Percentiles rank a stretch among this genome's conserved stretches.
Conservation (phyloP, 1,284 basidiomycete genomes). For the Microbotryomycetes sp. region DNA sequence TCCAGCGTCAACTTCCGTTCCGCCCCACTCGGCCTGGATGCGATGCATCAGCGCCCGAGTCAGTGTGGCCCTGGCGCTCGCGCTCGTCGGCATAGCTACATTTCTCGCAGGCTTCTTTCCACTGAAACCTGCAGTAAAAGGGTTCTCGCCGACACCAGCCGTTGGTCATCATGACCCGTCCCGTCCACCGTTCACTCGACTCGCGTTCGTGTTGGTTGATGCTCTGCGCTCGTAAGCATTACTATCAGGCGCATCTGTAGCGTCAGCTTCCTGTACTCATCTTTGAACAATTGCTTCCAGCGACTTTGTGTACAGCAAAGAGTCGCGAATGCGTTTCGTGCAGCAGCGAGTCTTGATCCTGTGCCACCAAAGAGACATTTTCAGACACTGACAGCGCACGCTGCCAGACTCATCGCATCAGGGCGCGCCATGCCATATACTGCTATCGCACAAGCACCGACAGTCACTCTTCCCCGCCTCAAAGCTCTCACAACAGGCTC, state of each 20-base stretch:
- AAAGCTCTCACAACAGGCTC: conserved; percentile 33
- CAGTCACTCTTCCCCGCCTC: conserved; percentile 32
- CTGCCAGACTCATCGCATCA: conserved; percentile 14
- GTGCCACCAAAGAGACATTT: not conserved
- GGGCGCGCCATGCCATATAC: conserved; percentile 26
- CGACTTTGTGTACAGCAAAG: conserved; percentile 25
- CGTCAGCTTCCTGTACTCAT: not conserved
- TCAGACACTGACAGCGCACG: not conserved
- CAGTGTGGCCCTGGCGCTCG: too few species aligned
- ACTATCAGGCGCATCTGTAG: not conserved
- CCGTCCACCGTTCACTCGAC: conserved; percentile 16
- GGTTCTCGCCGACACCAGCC: not conserved
- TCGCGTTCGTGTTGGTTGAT: conserved; percentile 33
- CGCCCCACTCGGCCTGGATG: too few species aligned
- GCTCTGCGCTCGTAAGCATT: conserved; percentile 28
- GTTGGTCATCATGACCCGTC: not conserved
- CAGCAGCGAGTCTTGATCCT: conserved; percentile 5
- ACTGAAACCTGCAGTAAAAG: conserved; percentile 20
- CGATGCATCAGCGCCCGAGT: too few species aligned
- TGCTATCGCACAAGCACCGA: conserved; percentile 30
- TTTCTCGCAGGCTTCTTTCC: conserved; percentile 25
- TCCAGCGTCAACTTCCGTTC: too few species aligned
- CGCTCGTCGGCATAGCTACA: not conserved
- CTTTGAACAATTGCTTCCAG: conserved; percentile 3
- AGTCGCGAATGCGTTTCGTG: conserved; percentile 23